Percentiles rank a stretch among this genome's conserved stretches.
Evolutionary conservation across 176 grass and related monocot genomes (phyloP).

Genomic region (Juncus inflexus): DNA sequence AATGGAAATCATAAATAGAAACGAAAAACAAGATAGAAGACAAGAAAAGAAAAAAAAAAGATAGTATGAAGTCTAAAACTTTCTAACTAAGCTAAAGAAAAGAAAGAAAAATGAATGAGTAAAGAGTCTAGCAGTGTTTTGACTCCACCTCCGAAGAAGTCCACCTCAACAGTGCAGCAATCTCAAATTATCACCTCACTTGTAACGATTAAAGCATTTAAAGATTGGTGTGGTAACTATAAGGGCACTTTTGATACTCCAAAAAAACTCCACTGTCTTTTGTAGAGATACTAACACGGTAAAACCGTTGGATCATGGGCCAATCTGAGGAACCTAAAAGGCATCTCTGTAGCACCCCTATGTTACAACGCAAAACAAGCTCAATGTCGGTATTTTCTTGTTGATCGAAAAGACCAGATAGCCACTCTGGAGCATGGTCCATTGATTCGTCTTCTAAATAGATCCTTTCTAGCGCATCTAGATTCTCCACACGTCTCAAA

Average conservation of each 20-base stretch:
- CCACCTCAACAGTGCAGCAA: no score
- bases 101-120: no score
- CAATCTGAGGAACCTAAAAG: conserved; percentile 20
- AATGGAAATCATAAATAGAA: no score
- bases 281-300: conserved; percentile 8
- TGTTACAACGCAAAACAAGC: conserved; percentile 6
- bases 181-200: no score
- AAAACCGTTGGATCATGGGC: conserved; percentile 11
- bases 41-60: no score
- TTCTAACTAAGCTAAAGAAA: no score
- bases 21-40: no score
- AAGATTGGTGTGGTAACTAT: conserved; percentile 9
- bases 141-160: no score
- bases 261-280: conserved; percentile 5
- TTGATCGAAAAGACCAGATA: not conserved
- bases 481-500: conserved; percentile 18
- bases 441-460: not conserved
- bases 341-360: conserved; percentile 18
- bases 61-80: no score
- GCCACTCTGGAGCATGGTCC: conserved; percentile 21
- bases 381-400: not conserved
- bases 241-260: conserved; percentile 9
- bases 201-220: not conserved
- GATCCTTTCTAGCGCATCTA: conserved; percentile 11
- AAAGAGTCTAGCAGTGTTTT: no score